Base-by-base conservation (phyloP, 352 stramenopile species). In the Phytophthora palmivora region DNA sequence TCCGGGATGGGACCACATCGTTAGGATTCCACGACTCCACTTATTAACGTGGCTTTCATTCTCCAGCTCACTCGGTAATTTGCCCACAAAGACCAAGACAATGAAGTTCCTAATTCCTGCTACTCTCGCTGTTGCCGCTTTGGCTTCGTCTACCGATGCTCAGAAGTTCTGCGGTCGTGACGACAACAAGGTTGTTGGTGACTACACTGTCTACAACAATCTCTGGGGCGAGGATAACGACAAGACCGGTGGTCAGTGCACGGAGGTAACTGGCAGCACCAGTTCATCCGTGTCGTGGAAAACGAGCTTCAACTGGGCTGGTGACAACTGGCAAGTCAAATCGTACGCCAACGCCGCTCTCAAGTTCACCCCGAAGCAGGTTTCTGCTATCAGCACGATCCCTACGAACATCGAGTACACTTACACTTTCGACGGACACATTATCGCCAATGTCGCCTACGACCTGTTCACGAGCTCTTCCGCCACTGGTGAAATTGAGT, bases 131-230 rank as follows among this genome's bases (percentile, higher is more conserved):
- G 8, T 69, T 26, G 55, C 61, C 30, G 54, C 43, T 37, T 30
- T 58, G 26, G 47, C 55, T 52, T 52, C 61, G 33, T 61, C 54
- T 39, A 14, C 21, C 19, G 56, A 34, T 10, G 63, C 57, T 15
- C 63, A 67, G 32, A n/a, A 63, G n/a, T 72, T 46, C 56, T 72
- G 63, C 38, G 70, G 67, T 18, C 70, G 74, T 15, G 60, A 76
- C 53, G 70, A 71, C 36, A 26, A 44, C 1, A 58, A 61, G 38
- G 65, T 69, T 6, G 51, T 71, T 1, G 70, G 63, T 32, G 61
- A 70, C 56, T 83, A 73, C 67, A 83, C 71, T 6, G 49, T 83
- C 6, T 83, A 83, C 64, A 83, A 83, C 71, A 70, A 83, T 47
- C 56, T 83, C 6, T 83, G 74, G 74, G 64, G 48, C 26, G 18